Percentiles rank a stretch among this genome's conserved stretches.
Conservation (phyloP, 805 yeast genomes). For the Zygosaccharomyces gambellarensis region DNA sequence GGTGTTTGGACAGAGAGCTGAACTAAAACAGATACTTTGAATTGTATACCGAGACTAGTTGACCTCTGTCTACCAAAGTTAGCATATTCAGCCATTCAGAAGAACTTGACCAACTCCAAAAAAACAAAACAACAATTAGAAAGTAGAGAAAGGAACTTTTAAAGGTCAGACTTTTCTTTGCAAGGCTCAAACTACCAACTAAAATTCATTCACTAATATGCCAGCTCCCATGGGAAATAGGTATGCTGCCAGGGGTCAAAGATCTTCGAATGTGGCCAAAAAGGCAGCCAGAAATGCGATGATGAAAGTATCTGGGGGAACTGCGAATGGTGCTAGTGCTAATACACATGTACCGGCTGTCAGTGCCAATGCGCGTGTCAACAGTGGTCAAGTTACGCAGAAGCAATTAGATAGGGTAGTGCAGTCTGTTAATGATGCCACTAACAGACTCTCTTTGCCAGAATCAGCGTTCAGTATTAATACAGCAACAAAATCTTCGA, state of each 20-base stretch:
- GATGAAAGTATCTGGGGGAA: constrained; percentile 15
- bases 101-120: background rate
- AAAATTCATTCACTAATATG: constrained; percentile 18
- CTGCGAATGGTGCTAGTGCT: constrained; percentile 3
- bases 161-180: too few species aligned
- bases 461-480: constrained; percentile 25
- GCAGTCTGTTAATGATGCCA: constrained; percentile 34
- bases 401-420: constrained; percentile 31
- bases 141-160: background rate
- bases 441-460: constrained; percentile 32
- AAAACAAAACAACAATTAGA: background rate
- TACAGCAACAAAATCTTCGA: constrained; percentile 28
- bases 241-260: constrained; percentile 7
- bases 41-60: too few species aligned
- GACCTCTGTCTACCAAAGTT: too few species aligned
- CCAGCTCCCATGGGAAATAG: constrained; percentile 8
- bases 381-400: constrained; percentile 8
- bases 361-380: constrained; percentile 1
- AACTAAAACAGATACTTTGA: too few species aligned
- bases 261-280: constrained; percentile 21
- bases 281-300: constrained; percentile 30
- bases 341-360: background rate
- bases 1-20: too few species aligned
- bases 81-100: background rate
- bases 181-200: constrained; percentile 17